Conservation (phyloP, 306 rosid genomes). For the Carpinus fangiana region DNA sequence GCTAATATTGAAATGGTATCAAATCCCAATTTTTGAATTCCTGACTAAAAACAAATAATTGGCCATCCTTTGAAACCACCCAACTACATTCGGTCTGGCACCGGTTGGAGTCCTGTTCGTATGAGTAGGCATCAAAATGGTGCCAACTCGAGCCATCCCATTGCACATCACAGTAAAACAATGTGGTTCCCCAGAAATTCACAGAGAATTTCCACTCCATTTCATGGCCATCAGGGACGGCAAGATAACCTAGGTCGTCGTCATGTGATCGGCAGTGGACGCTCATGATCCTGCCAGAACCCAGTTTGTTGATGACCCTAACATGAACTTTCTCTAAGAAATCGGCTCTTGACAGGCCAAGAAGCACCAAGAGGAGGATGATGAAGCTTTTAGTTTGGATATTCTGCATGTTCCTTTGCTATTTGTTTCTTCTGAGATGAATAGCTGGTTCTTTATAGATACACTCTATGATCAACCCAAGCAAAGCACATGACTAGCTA, state of each 20-base stretch:
- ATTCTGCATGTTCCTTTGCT: background rate
- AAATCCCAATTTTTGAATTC: background rate
- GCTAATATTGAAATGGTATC: background rate
- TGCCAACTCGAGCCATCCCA: background rate
- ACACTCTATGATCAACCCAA: background rate
- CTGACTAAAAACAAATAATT: background rate
- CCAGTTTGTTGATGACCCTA: background rate
- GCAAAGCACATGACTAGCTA: slow-evolving; percentile 2
- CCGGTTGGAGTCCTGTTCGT: background rate
- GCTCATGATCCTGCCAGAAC: background rate
- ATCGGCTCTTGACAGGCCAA: background rate
- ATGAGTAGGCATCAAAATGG: background rate
- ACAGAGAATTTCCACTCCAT: background rate
- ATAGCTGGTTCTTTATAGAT: background rate
- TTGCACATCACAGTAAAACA: background rate
- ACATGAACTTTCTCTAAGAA: background rate
- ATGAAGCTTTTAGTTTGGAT: background rate
- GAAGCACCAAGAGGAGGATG: background rate
- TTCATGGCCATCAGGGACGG: background rate
- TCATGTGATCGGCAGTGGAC: background rate
- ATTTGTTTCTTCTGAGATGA: background rate
- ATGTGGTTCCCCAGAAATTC: background rate
- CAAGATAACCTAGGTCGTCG: background rate
- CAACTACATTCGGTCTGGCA: background rate
- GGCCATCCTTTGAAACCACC: background rate